These are phyloP conservation scores for Stagonosporopsis chrysanthemi DNA, from an alignment of 2,329 filamentous ascomycete genomes.

Conservation along the genomic window DNA sequence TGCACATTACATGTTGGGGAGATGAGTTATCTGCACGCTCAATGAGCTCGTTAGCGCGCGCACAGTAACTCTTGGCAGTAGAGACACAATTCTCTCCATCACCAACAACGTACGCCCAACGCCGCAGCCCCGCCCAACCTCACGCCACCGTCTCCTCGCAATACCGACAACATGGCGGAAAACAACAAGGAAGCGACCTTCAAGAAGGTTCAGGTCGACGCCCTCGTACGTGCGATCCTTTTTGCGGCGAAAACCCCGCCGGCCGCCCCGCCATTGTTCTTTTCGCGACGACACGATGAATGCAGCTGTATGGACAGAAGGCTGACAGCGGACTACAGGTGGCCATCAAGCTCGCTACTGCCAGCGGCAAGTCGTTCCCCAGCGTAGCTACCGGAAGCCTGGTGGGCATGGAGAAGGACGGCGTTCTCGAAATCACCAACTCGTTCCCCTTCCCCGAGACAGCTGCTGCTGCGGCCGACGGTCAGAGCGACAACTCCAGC, in stretches of 20 bases:
- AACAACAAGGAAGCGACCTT: constrained; percentile 62
- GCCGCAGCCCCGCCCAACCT: constrained; percentile 25
- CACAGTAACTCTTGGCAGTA: constrained; percentile 21
- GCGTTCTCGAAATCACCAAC: constrained; percentile 89
- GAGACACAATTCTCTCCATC: constrained; percentile 22
- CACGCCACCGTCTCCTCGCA: constrained; percentile 18
- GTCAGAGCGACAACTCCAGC: constrained; percentile 43
- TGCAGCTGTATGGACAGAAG: constrained; percentile 2
- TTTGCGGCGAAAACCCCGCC: constrained; percentile 41
- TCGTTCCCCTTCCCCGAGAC: constrained; percentile 89
- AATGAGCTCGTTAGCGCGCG: constrained; percentile 23
- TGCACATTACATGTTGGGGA: not conserved
- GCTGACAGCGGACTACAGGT: constrained; percentile 64
- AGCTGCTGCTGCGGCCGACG: constrained; percentile 68
- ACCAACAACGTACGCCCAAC: constrained; percentile 30
- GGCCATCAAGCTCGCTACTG: constrained; percentile 98
- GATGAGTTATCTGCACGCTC: not conserved
- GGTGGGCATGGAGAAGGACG: constrained; percentile 89
- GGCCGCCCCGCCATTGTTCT: constrained; percentile 38
- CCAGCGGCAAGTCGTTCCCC: constrained; percentile 87
- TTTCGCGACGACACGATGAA: constrained; percentile 8
- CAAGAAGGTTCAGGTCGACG: constrained; percentile 91
- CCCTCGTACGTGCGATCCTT: constrained; percentile 71
- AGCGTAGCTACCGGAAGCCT: constrained; percentile 88
- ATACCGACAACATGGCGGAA: constrained; percentile 47